Evolutionary conservation across 768 basidiomycete species (phyloP).

Genomic region (Lactifluus pinguis): DNA sequence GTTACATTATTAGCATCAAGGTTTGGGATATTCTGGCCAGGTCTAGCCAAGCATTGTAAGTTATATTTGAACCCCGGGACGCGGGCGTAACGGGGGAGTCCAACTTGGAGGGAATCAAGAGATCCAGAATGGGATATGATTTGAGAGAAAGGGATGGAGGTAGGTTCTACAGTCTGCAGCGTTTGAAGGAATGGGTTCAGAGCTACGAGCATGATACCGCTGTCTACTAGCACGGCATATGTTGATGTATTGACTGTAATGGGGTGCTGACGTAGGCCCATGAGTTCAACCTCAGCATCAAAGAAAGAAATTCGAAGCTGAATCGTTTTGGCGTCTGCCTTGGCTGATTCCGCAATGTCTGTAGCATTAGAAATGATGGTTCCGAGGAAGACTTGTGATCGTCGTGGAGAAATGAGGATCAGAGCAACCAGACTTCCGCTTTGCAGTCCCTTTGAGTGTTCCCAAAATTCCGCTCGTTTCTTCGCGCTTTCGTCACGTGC

Average conservation of each 20-base stretch:
- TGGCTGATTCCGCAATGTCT: slow-evolving; percentile 41
- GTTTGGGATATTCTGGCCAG: slow-evolving; percentile 28
- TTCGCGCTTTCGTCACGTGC: slow-evolving; percentile 35
- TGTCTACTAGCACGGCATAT: slow-evolving; percentile 16
- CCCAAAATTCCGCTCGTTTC: slow-evolving; percentile 49
- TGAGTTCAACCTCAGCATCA: slow-evolving; percentile 46
- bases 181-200: slow-evolving; percentile 16
- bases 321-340: slow-evolving; percentile 28
- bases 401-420: slow-evolving; percentile 28
- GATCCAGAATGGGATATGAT: not conserved
- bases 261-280: slow-evolving; percentile 30
- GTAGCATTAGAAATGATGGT: slow-evolving; percentile 33
- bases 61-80: slow-evolving; percentile 48
- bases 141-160: slow-evolving; percentile 11
- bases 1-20: slow-evolving; percentile 32
- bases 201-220: slow-evolving; percentile 15
- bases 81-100: slow-evolving; percentile 4
- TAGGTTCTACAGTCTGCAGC: slow-evolving; percentile 14
- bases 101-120: not conserved
- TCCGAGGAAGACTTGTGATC: slow-evolving; percentile 42
- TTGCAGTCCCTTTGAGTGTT: slow-evolving; percentile 49
- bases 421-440: slow-evolving; percentile 58
- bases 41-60: slow-evolving; percentile 38
- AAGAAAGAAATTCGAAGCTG: slow-evolving; percentile 52
- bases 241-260: slow-evolving; percentile 21